phyloP scores from a whole-genome alignment of 2,329 filamentous ascomycete species.

The Neonectria magnoliae region DNA sequence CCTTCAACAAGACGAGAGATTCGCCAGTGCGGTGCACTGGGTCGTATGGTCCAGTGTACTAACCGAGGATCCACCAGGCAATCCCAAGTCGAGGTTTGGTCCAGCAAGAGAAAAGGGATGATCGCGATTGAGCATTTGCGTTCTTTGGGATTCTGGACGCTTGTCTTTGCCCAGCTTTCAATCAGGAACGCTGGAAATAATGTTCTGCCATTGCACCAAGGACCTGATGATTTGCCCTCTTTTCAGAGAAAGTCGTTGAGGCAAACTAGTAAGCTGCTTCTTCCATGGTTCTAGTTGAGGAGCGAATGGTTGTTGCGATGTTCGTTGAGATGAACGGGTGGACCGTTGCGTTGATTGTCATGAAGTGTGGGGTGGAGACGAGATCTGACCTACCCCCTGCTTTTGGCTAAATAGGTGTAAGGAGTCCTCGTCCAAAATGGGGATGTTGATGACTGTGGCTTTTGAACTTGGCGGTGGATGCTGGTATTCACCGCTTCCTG shows the following conservation, averaged over 20 bases:
- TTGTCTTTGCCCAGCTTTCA: not conserved
- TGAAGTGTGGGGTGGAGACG: slow-evolving; percentile 35
- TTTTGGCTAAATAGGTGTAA: slow-evolving; percentile 33
- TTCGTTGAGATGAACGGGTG: slow-evolving; percentile 22
- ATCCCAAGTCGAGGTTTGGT: not conserved
- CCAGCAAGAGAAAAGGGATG: not conserved
- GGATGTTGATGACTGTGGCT: not conserved
- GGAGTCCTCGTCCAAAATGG: slow-evolving; percentile 25
- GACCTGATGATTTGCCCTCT: not conserved
- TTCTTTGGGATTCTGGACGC: not conserved
- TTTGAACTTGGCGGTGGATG: slow-evolving; percentile 10
- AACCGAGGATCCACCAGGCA: not conserved
- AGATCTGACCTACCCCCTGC: slow-evolving; percentile 36
- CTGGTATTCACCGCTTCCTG: slow-evolving; percentile 29
- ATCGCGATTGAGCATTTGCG: not conserved
- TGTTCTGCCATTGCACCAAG: not conserved
- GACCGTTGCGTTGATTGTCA: slow-evolving; percentile 27
- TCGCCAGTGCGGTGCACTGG: not conserved
- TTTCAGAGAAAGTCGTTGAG: no score
- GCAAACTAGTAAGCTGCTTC: not conserved
- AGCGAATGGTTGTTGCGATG: not conserved
- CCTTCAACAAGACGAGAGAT: not conserved
- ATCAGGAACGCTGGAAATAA: not conserved
- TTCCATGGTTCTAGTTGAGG: not conserved
- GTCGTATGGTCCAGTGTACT: slow-evolving; percentile 14